phyloP scores from a whole-genome alignment of 805 yeast species.

The Ogataea glucozyma region DNA sequence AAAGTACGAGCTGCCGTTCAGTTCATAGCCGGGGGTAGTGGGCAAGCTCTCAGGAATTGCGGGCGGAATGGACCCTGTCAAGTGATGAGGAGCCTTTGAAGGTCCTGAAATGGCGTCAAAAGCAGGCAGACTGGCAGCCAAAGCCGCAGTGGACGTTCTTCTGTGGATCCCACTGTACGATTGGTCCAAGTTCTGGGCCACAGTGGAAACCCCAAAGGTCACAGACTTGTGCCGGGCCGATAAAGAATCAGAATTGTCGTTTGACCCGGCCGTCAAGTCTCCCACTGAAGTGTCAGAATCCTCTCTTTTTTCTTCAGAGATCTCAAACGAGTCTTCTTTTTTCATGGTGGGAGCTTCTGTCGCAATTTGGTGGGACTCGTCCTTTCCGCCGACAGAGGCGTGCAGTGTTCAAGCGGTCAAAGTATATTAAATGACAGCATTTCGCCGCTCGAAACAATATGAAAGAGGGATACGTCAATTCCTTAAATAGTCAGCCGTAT shows the following conservation, averaged over 20 bases:
- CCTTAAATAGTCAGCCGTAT: no score
- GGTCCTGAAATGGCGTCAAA: slow-evolving; percentile 2
- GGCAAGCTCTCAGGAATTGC: slow-evolving; percentile 44
- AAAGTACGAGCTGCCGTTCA: slow-evolving; percentile 28
- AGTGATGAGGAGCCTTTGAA: background rate
- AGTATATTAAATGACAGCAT: no score
- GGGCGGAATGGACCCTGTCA: slow-evolving; percentile 30
- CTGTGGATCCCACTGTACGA: slow-evolving; percentile 7
- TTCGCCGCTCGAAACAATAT: no score
- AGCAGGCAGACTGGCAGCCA: background rate
- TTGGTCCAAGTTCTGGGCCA: background rate
- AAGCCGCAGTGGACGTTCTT: slow-evolving; percentile 10
- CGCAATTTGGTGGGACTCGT: no score
- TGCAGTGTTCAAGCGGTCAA: no score
- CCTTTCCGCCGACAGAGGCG: no score
- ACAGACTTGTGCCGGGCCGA: background rate
- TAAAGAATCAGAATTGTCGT: no score
- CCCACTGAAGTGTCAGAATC: background rate
- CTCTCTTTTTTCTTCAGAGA: background rate
- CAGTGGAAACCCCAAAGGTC: slow-evolving; percentile 1
- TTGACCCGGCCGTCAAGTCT: background rate
- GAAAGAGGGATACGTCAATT: no score
- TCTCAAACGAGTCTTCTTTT: slow-evolving; percentile 1
- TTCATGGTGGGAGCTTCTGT: background rate
- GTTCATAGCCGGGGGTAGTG: slow-evolving; percentile 42